phyloP scores from a whole-genome alignment of 2,329 filamentous ascomycete genomes.

The Elsinoe necatrix region DNA sequence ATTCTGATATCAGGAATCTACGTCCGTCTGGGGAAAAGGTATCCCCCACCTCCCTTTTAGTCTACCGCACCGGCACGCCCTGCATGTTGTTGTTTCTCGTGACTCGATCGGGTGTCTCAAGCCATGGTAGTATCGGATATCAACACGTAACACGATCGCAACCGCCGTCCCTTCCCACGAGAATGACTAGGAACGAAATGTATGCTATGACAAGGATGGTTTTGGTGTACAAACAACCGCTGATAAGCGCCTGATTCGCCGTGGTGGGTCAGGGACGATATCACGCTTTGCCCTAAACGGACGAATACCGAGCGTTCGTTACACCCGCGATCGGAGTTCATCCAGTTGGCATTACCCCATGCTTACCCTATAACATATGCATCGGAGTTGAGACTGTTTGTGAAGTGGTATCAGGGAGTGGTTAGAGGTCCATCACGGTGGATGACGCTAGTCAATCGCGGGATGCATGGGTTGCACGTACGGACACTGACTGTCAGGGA shows the following conservation, averaged over 20 bases:
- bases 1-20: conserved; percentile 9
- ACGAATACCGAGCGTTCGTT: not conserved
- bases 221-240: not conserved
- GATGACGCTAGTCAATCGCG: not conserved
- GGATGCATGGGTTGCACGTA: not conserved
- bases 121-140: not conserved
- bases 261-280: not conserved
- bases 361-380: conserved; percentile 7
- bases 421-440: conserved; percentile 3
- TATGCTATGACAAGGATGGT: not conserved
- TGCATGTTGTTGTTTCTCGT: not conserved
- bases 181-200: not conserved
- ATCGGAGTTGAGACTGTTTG: not conserved
- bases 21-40: conserved; percentile 4
- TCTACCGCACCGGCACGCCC: not conserved
- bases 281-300: not conserved
- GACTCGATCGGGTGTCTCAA: not conserved
- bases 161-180: conserved; percentile 2
- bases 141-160: not conserved
- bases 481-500: not conserved
- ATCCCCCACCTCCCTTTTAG: not conserved
- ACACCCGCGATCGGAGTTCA: conserved; percentile 2
- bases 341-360: conserved; percentile 13
- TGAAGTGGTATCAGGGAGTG: not conserved
- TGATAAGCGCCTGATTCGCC: conserved; percentile 4